These are phyloP conservation scores for Ophiocytium majus DNA, from an alignment of 352 stramenopile species.

Conservation along the genomic window DNA sequence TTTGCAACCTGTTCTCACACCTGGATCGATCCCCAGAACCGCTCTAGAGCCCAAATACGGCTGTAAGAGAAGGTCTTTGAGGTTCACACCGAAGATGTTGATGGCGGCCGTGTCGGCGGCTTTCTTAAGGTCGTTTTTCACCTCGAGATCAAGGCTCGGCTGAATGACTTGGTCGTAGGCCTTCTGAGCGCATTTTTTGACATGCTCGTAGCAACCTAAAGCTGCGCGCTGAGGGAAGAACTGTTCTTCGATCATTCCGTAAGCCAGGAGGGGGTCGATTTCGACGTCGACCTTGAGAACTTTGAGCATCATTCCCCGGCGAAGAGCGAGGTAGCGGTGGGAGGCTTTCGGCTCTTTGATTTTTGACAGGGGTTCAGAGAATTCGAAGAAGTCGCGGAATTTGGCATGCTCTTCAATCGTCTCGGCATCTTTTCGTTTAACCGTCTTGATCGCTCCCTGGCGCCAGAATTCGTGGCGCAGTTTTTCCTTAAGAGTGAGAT, in stretches of 20 bases:
- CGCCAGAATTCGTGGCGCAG: neutral
- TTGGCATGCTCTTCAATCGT: neutral
- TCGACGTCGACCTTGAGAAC: constrained; percentile 2
- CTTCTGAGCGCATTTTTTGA: constrained; percentile 9
- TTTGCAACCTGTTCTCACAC: constrained; percentile 2
- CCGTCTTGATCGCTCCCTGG: neutral
- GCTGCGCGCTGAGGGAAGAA: neutral
- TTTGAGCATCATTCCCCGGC: neutral
- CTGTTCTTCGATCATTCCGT: neutral
- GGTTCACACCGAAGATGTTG: neutral
- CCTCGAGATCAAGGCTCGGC: neutral
- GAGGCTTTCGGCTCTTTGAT: constrained; percentile 6
- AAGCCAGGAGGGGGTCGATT: neutral
- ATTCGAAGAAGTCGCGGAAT: constrained; percentile 7
- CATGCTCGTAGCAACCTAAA: neutral
- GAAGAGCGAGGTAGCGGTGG: neutral
- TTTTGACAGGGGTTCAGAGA: constrained; percentile 8
- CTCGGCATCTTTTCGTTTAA: neutral
- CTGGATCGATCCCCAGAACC: constrained; percentile 12
- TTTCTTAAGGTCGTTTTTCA: constrained; percentile 10
- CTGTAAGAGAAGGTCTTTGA: constrained; percentile 8
- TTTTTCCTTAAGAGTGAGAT: constrained; percentile 3
- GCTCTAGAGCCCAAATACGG: constrained; percentile 12
- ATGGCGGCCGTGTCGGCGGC: neutral
- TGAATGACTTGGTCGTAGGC: neutral